Percentiles rank a stretch among this genome's conserved stretches.
Conservation (phyloP, 345 rosid species). For the Eutrema yunnanense region DNA sequence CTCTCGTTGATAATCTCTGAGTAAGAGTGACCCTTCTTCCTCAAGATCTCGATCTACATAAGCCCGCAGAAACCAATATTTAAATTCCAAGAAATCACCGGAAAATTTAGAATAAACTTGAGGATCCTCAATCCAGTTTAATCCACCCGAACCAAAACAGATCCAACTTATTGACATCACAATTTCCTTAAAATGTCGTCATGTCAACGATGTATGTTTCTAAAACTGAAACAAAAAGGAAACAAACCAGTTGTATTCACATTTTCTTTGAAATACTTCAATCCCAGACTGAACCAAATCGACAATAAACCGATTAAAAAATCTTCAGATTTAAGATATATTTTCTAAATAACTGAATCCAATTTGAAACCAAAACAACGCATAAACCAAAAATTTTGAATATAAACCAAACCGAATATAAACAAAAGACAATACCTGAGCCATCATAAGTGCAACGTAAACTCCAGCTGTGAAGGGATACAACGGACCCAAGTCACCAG, state of each 20-base stretch:
- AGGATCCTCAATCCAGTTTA: background rate
- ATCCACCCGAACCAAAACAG: background rate
- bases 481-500: conserved; percentile 77
- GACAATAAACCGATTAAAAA: background rate
- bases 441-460: conserved; percentile 91
- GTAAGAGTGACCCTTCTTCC: conserved; percentile 94
- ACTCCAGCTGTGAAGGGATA: conserved; percentile 89
- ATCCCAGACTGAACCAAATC: too few species aligned
- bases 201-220: background rate
- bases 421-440: conserved; percentile 52
- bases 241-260: too few species aligned
- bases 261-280: too few species aligned
- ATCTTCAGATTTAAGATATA: background rate
- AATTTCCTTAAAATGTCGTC: background rate
- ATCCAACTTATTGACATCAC: too few species aligned
- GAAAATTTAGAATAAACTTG: background rate
- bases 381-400: background rate
- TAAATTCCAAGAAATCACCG: background rate
- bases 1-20: conserved; percentile 95
- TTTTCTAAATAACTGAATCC: background rate
- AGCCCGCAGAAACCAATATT: background rate
- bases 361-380: background rate
- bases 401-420: background rate
- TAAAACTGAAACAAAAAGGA: too few species aligned
- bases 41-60: conserved; percentile 76